Evolutionary conservation across 2,329 filamentous ascomycete genomes (phyloP), one percentile per base, ranked within the genome.

Genomic region (Cercospora zeae-maydis): DNA sequence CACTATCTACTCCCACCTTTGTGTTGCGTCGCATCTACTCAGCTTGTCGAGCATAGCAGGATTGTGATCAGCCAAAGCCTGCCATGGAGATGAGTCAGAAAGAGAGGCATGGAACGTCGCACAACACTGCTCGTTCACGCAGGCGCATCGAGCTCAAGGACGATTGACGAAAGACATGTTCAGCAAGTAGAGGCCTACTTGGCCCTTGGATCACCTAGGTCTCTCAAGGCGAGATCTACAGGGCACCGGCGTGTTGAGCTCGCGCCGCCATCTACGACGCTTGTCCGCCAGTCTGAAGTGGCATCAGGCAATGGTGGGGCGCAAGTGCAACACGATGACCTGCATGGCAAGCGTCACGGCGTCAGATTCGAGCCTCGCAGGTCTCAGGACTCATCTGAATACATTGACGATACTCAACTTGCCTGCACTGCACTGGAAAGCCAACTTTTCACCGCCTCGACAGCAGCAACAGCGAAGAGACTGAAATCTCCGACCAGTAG

Each of bases 391-490:
- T 49, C 62, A 7, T 63, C 58, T 11, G 65, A 65, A 13, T 71
- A 63, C 54, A 69, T 81, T 27, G 78, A 80, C 31, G 76, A 80
- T 59, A 79, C 80, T 5, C 79, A 81, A 64, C 61, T 78, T 24
- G 79, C 77, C 14, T 73, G 72, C 42, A 69, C 73, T 34, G 76
- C 72, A 2, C 58, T 81, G 9, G 75, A 81, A 63, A 81, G 77
- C 52, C 78, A 81, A 51, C 56, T 81, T 1, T 64, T 70, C 21
- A 74, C 75, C 14, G 69, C 70, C 2, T 73, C 69, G 8, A 59
- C 69, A 31, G 47, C 30, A 31, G 27, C 58, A 34, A 51, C 33
- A n/a, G 21, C 42, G 19, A 27, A 49, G 42, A 10, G 24, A 27
- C 24, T 49, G 21, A 49, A 13, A 30, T 9, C 11, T 7, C 42